Percentiles rank a stretch among this genome's conserved stretches.
Evolutionary conservation across 1,139 yeast genomes (phyloP).

Genomic region (Geotrichum reessii): DNA sequence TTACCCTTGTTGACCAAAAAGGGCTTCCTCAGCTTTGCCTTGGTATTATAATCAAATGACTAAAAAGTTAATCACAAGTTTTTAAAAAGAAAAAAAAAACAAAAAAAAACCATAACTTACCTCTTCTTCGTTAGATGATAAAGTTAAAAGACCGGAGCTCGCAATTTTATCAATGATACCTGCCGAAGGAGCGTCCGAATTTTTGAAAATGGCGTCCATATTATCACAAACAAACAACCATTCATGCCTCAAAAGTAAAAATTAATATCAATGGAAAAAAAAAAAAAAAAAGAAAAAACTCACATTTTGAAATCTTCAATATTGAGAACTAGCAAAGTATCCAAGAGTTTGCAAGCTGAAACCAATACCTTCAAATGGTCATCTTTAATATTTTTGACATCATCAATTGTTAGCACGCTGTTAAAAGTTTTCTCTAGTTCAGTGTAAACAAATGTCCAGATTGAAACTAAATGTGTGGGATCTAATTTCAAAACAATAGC

Average conservation of each 20-base stretch:
- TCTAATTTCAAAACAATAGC: constrained; percentile 58
- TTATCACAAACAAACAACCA: constrained; percentile 82
- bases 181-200: constrained; percentile 34
- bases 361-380: constrained; percentile 33
- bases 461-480: constrained; percentile 57
- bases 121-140: constrained; percentile 4
- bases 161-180: constrained; percentile 41
- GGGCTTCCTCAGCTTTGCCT: constrained; percentile 15
- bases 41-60: constrained; percentile 7
- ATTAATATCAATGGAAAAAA: not conserved
- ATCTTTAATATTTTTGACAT: constrained; percentile 38
- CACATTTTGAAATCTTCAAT: constrained; percentile 71
- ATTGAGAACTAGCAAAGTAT: constrained; percentile 58
- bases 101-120: not conserved
- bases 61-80: constrained; percentile 11
- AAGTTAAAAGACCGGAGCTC: constrained; percentile 22
- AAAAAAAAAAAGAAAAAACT: constrained; percentile 12
- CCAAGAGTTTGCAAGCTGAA: constrained; percentile 73
- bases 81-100: constrained; percentile 8
- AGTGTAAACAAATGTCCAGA: constrained; percentile 67
- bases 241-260: constrained; percentile 40
- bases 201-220: constrained; percentile 53
- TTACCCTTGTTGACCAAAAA: constrained; percentile 12
- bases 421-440: constrained; percentile 53
- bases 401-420: constrained; percentile 33